These are phyloP conservation scores for Auriscalpium microsporum DNA, from an alignment of 768 basidiomycete species.

Conservation along the genomic window DNA sequence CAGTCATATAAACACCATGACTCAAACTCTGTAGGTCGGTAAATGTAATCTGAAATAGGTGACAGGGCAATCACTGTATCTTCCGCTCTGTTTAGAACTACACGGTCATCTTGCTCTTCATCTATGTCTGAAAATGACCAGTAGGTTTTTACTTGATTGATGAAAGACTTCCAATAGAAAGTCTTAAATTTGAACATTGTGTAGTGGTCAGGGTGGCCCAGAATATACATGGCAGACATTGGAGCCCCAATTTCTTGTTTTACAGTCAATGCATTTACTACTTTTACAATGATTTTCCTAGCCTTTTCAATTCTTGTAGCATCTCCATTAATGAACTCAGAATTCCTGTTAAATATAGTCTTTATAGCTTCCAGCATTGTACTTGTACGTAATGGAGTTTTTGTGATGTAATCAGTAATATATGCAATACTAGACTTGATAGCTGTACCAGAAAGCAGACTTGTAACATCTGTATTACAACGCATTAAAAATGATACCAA, in stretches of 20 bases:
- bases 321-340: slow-evolving; percentile 14
- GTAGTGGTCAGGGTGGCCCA: slow-evolving; percentile 32
- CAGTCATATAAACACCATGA: slow-evolving; percentile 23
- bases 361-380: slow-evolving; percentile 27
- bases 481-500: slow-evolving; percentile 25
- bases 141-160: slow-evolving; percentile 15
- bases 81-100: slow-evolving; percentile 12
- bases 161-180: slow-evolving; percentile 28
- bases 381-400: slow-evolving; percentile 30
- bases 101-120: slow-evolving; percentile 1
- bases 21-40: slow-evolving; percentile 14
- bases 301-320: slow-evolving; percentile 14
- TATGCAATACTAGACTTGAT: slow-evolving; percentile 32
- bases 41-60: slow-evolving; percentile 27
- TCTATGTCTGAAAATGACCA: slow-evolving; percentile 7
- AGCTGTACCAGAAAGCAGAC: slow-evolving; percentile 30
- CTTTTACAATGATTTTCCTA: slow-evolving; percentile 25
- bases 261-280: slow-evolving; percentile 28
- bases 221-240: slow-evolving; percentile 27
- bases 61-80: slow-evolving; percentile 17
- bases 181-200: slow-evolving; percentile 26
- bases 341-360: slow-evolving; percentile 17
- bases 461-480: slow-evolving; percentile 33
- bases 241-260: slow-evolving; percentile 32
- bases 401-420: slow-evolving; percentile 37